These are phyloP conservation scores for Xylariaceae sp. DNA, from an alignment of 2,329 filamentous ascomycete species.

Conservation along the genomic window DNA sequence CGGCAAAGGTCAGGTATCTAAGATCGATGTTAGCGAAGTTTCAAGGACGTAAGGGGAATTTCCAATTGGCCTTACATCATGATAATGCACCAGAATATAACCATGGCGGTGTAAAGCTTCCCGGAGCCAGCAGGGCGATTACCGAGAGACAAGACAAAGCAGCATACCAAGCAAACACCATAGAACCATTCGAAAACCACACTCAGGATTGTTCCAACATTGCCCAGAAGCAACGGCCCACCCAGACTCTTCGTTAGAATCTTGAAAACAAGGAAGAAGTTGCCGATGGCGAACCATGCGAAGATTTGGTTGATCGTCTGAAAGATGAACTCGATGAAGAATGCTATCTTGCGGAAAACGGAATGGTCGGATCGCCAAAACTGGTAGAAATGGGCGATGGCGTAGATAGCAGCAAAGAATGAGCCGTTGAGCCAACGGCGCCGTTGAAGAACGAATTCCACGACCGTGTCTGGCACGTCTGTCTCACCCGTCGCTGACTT, in stretches of 20 bases:
- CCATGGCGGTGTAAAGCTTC: conserved; percentile 91
- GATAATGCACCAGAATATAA: conserved; percentile 95
- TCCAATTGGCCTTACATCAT: conserved; percentile 66
- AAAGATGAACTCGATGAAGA: conserved; percentile 90
- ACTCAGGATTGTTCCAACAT: conserved; percentile 72
- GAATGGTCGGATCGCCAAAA: conserved; percentile 93
- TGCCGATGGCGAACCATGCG: conserved; percentile 96
- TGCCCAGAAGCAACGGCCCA: conserved; percentile 63
- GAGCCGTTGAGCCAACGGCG: conserved; percentile 96
- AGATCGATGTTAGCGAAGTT: conserved; percentile 1
- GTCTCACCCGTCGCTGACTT: conserved; percentile 97
- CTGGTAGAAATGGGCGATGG: conserved; percentile 90
- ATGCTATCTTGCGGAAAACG: conserved; percentile 78
- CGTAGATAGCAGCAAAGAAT: conserved; percentile 96
- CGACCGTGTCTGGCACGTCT: conserved; percentile 90
- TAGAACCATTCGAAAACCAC: conserved; percentile 97
- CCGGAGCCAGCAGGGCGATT: conserved; percentile 94
- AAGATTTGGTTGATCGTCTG: conserved; percentile 97
- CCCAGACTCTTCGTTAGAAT: conserved; percentile 88
- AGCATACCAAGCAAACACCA: conserved; percentile 83
- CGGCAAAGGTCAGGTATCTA: conserved; percentile 88
- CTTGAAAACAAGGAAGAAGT: conserved; percentile 98
- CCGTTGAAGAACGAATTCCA: conserved; percentile 91
- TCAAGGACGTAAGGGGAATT: neutral
- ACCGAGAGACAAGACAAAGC: conserved; percentile 90